Base-by-base conservation (phyloP, 2,329 filamentous ascomycete species). In the Ambrosiella beaveri region DNA sequence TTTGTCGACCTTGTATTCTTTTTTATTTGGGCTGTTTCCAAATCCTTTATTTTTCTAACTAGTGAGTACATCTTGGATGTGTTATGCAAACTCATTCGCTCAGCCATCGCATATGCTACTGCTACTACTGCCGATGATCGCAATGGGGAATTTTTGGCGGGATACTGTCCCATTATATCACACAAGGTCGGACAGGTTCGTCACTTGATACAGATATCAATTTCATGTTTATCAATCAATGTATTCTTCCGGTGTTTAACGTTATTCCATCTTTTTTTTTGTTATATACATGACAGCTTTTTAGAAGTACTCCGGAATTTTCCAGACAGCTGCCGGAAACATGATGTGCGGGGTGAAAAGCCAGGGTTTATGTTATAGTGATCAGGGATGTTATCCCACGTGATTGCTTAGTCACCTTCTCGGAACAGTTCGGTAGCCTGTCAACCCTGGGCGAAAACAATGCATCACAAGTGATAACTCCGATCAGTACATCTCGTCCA, bases 401-500 rank as follows among this genome's bases (percentile, higher is more conserved):
- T 61, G 59, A 56, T 5, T 8, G 59, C 56, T 61, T 61, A 61
- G 59, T 61, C 59, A 61, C 39, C 3, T 19, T 13, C n/a, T 56
- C 59, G 59, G 59, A 47, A 61, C 47, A 58, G 59, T 57, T 61
- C 59, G 59, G 59, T 54, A 41, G 53, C 38, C 45, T 35, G 45
- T 56, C 56, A 61, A 56, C 56, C 44, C 38, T 56, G 53, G 27
- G 59, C 52, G 52, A 61, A 61, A 61, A 61, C 53, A 58, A 58
- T 52, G 56, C 50, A 54, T 58, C 59, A 58, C 54, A 39, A 40
- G 50, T 51, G 49, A 56, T 39, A 53, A 41, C 50, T 57, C 19
- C 52, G 53, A 58, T 58, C 54, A 56, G 59, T 47, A 56, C 39
- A 38, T 61, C 59, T 73, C 70, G 69, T 73, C 75, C 71, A 72